Base-by-base conservation (phyloP, 352 stramenopile genomes). In the Blastocystis sp. region DNA sequence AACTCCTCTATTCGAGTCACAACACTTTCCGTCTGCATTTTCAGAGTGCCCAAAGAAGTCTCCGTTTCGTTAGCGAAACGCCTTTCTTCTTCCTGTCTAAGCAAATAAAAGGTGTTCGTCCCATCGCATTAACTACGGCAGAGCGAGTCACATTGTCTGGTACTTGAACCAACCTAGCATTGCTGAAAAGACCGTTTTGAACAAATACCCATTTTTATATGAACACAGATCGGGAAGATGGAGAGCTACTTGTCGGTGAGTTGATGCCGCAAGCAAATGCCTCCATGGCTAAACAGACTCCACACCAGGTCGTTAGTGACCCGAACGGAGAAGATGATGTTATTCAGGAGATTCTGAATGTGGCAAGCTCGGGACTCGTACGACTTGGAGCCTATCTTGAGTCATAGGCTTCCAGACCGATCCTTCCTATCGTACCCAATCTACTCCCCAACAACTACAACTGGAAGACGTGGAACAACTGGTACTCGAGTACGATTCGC, bases 191-290 rank as follows among this genome's bases (percentile, higher is more conserved):
- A n/a, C n/a, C n/a, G n/a, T n/a, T n/a, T n/a, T n/a, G n/a, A n/a
- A n/a, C n/a, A n/a, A n/a, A n/a, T n/a, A 73, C 64, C n/a, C 54
- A 63, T 27, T 48, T 24, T 16, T 16, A 36, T 21, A 81, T 81
- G 69, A 81, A 21, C 63, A 63, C 48, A 81, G 69, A 81, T n/a
- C 69, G 63, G 32, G 69, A 81, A 27, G 69, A 81, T 44, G 69
- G 69, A n/a, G 69, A 81, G 48, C 18, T n/a, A 73, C 56, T 81
- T 34, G 18, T 81, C 36, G 32, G n/a, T 11, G 18, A 46, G n/a
- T n/a, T n/a, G n/a, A n/a, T n/a, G n/a, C n/a, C n/a, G n/a, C n/a
- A n/a, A n/a, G n/a, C n/a, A n/a, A n/a, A n/a, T n/a, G n/a, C n/a
- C n/a, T n/a, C n/a, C n/a, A n/a, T n/a, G n/a, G n/a, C n/a, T n/a